Evolutionary conservation across 805 yeast species (phyloP).

Genomic region (Metschnikowia similis): DNA sequence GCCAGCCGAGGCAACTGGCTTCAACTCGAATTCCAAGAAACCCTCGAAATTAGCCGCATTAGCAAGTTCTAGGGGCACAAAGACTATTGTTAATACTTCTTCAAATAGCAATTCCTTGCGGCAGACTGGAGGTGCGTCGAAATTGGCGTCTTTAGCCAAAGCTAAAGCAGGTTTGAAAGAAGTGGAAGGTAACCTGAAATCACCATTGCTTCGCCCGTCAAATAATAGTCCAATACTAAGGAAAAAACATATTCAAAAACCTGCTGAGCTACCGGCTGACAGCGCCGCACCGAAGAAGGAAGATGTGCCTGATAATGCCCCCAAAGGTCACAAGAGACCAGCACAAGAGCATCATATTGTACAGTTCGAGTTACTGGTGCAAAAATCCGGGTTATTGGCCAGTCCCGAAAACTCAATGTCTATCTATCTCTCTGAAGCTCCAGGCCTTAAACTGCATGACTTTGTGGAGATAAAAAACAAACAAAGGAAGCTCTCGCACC

Average conservation of each 20-base stretch:
- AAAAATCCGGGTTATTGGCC: conserved; percentile 7
- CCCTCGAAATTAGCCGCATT: conserved; percentile 2
- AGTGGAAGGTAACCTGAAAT: neutral
- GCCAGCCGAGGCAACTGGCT: neutral
- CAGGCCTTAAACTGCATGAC: neutral
- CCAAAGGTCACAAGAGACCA: neutral
- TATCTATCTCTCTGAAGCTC: conserved; percentile 2
- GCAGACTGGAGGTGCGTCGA: conserved; percentile 1
- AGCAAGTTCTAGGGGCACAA: neutral
- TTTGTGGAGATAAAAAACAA: conserved; percentile 3
- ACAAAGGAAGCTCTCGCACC: conserved; percentile 8
- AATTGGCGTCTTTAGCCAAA: conserved; percentile 9
- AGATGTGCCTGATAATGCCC: neutral
- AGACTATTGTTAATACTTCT: neutral
- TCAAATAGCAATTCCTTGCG: neutral
- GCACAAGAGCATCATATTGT: conserved; percentile 1
- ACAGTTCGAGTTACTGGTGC: conserved; percentile 4
- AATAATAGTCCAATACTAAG: neutral
- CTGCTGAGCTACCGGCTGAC: neutral
- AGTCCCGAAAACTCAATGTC: conserved; percentile 8
- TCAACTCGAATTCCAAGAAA: neutral
- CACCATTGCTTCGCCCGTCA: neutral
- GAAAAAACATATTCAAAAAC: neutral
- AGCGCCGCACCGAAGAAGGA: neutral
- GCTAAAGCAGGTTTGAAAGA: neutral